These are phyloP conservation scores for Lyophyllum decastes DNA, from an alignment of 768 basidiomycete species.

Conservation along the genomic window DNA sequence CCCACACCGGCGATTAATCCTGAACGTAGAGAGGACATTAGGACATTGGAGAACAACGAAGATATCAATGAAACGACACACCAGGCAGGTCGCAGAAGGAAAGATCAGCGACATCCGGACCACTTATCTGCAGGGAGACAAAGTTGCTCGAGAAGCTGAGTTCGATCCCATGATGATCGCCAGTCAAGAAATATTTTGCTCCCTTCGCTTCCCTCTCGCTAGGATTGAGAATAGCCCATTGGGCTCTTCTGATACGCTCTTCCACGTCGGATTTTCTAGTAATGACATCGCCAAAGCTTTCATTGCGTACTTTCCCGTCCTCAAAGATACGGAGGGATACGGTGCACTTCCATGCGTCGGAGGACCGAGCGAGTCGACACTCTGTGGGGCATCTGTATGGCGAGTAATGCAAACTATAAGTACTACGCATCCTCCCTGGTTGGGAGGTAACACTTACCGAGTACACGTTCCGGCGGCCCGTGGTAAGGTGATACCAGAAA, in stretches of 20 bases:
- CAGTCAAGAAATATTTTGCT: conserved; percentile 37
- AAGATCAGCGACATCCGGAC: conserved; percentile 59
- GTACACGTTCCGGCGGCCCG: conserved; percentile 78
- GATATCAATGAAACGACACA: conserved; percentile 18
- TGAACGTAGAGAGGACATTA: conserved; percentile 19
- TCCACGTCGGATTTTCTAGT: conserved; percentile 56
- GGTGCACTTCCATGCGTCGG: conserved; percentile 46
- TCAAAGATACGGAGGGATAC: conserved; percentile 50
- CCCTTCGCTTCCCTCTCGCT: conserved; percentile 19
- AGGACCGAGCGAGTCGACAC: conserved; percentile 47
- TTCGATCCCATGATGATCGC: conserved; percentile 26
- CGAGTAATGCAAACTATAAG: not conserved
- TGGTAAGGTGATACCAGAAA: conserved; percentile 71
- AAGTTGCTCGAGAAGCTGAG: conserved; percentile 55
- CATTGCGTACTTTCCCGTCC: conserved; percentile 36
- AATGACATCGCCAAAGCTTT: conserved; percentile 50
- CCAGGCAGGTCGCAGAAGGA: conserved; percentile 70
- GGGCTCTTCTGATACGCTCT: conserved; percentile 66
- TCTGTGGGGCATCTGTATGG: conserved; percentile 55
- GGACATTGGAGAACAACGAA: not conserved
- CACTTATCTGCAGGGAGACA: conserved; percentile 60
- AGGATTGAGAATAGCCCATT: conserved; percentile 67
- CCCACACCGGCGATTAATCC: conserved; percentile 63
- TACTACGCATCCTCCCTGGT: no score
- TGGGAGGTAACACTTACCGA: conserved; percentile 38